Evolutionary conservation across 495 filamentous ascomycete genomes (phyloP), one percentile per base, ranked within the genome.

Genomic region (Penicillium cinerascens): DNA sequence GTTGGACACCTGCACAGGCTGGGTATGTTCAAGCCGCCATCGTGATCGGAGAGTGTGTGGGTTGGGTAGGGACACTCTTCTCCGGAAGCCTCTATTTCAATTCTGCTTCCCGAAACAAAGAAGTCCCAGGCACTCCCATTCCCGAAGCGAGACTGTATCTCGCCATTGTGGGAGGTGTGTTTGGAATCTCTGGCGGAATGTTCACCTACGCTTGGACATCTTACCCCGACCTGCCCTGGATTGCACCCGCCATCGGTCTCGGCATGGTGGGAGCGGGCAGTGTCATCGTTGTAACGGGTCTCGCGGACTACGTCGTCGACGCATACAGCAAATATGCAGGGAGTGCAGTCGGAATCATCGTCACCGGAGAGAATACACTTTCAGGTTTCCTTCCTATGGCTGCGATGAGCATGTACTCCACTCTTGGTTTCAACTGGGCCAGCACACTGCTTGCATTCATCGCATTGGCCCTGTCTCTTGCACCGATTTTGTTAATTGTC

Each of bases 391-490:
- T 70, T 23, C 72, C 75, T 8, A 63, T 78, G 26, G 75, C 75
- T 27, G 67, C 71, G 1, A 55, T 58, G 59, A 62, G 59, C 36
- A 74, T 78, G 70, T 78, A 78, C 52, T 56, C 52, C 0, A 63
- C 57, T 3, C 52, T 77, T 6, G 74, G 74, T 6, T 68, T 72
- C 48, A 60, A 72, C 40, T 78, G 75, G 75, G 75, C 75, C 10
- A 73, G 69, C 46, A 69, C 64, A 2, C 35, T 78, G 16, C 55
- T 76, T 26, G 75, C 54, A 17, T 73, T 75, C 40, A 55, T 77
- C 10, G 59, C 67, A 7, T 39, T 74, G 26, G 54, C 46, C 17
- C 48, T 77, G 17, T 65, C 60, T 23, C 42, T 68, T 33, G 62
- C 62, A 21, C 72, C 72, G 0, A 52, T 70, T n/a, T 42, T 67